Evolutionary conservation across 805 yeast species (phyloP).

Genomic region (Lipomyces yamadae): DNA sequence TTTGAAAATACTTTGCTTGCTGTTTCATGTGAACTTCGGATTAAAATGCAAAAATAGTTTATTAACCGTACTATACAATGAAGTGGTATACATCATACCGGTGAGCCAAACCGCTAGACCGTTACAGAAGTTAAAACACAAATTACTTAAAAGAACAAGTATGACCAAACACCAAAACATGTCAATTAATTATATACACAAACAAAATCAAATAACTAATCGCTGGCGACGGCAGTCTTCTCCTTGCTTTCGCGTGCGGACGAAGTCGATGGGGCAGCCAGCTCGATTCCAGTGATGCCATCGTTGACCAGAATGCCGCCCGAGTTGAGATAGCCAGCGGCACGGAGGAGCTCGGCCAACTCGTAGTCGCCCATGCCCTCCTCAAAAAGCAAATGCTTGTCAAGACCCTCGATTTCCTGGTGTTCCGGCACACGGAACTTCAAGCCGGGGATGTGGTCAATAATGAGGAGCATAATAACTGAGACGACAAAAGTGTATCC

Average conservation of each 20-base stretch:
- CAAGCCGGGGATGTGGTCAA: constrained; percentile 80
- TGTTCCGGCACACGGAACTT: constrained; percentile 82
- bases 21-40: no score
- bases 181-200: not conserved
- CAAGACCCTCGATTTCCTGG: constrained; percentile 87
- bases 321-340: constrained; percentile 24
- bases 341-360: constrained; percentile 27
- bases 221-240: constrained; percentile 1
- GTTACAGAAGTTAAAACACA: not conserved
- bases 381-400: constrained; percentile 49
- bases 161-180: not conserved
- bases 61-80: not conserved
- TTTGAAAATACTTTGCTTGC: no score
- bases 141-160: not conserved
- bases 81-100: no score
- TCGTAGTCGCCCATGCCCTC: constrained; percentile 38
- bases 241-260: constrained; percentile 14
- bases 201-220: not conserved
- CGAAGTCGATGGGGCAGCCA: constrained; percentile 18
- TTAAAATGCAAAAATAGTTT: no score
- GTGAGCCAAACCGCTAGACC: not conserved
- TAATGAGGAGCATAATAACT: constrained; percentile 62
- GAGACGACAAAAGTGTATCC: constrained; percentile 79
- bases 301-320: constrained; percentile 22
- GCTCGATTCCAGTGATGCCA: constrained; percentile 22